Base-by-base conservation (phyloP, 2,329 filamentous ascomycete species). In the Monosporascus sp. region DNA sequence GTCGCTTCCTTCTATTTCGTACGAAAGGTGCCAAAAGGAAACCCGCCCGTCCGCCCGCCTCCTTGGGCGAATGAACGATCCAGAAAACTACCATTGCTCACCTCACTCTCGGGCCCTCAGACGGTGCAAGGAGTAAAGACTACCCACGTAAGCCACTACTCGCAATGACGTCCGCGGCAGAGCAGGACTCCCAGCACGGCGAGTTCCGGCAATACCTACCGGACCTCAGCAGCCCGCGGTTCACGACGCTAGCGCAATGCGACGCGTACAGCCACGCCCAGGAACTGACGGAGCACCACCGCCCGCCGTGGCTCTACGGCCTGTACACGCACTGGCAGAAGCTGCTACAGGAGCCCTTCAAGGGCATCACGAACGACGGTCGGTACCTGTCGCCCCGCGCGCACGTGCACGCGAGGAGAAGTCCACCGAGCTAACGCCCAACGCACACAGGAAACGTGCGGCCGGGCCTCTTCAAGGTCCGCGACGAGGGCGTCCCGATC, bases 311-410 rank as follows among this genome's bases (percentile, higher is more conserved):
- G 86, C 70, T 90, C 17, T 77, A 86, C 60, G 80, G 72, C 0
- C 67, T 87, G 22, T 85, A 82, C 53, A 65, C 75, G 56, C 80
- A 85, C 63, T 86, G 83, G 83, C 66, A 73, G 48, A 72, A 77
- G 36, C 65, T 86, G 8, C 71, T 85, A 25, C 71, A 82, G 52
- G 86, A 89, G 69, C 87, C 88, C 0, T 90, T 82, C 66, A 83
- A 80, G 62, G 88, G 88, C 24, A 74, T 91, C 20, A 90, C 88
- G 0, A 82, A 70, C 11, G 85, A 90, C 58, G 88, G 87, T 77
- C 70, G 27, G 70, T 58, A 25, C 24, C 17, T 36, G n/a, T 9
- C 25, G 4, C 6, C 24, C 24, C 2, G 22, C n/a, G 5, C 5
- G 31, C 31, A 14, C 9, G 9, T 35, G 31, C 31, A 35, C 5